phyloP scores from a whole-genome alignment of 208 protist species.

The Borovskyia barvae region DNA sequence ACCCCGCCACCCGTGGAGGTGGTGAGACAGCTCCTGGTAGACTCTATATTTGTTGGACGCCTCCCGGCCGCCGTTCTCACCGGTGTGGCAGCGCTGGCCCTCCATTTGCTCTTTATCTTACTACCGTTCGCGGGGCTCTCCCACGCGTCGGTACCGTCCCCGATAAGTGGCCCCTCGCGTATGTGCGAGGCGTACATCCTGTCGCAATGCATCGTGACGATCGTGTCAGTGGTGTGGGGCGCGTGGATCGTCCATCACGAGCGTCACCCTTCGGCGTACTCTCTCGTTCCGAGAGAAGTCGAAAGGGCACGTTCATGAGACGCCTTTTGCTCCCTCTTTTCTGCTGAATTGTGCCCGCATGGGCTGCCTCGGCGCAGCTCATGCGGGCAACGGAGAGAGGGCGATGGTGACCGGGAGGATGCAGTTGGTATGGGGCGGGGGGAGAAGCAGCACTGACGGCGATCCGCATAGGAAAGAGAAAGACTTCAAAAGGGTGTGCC shows the following conservation, averaged over 20 bases:
- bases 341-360: background rate
- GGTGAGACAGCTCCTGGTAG: background rate
- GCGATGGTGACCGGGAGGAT: no score
- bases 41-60: constrained; percentile 14
- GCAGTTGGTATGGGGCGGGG: no score
- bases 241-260: constrained; percentile 36
- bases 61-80: constrained; percentile 14
- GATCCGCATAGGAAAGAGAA: no score
- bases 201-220: constrained; percentile 47
- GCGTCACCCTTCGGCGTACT: constrained; percentile 23
- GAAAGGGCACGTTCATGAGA: no score
- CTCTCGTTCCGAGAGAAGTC: no score
- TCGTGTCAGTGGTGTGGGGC: constrained; percentile 44
- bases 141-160: background rate
- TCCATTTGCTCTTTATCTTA: constrained; percentile 9
- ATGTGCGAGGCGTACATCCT: constrained; percentile 50
- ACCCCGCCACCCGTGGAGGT: background rate
- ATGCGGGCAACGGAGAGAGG: no score
- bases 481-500: no score
- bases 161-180: constrained; percentile 11
- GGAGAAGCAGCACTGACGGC: no score
- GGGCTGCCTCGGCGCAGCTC: no score
- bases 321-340: no score
- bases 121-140: constrained; percentile 7
- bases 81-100: constrained; percentile 8